A percentile compares a stretch with the other conserved stretches of the same genome.
Evolutionary conservation across 2,329 filamentous ascomycete species (phyloP).

Genomic region (Amauroascus verrucosus): DNA sequence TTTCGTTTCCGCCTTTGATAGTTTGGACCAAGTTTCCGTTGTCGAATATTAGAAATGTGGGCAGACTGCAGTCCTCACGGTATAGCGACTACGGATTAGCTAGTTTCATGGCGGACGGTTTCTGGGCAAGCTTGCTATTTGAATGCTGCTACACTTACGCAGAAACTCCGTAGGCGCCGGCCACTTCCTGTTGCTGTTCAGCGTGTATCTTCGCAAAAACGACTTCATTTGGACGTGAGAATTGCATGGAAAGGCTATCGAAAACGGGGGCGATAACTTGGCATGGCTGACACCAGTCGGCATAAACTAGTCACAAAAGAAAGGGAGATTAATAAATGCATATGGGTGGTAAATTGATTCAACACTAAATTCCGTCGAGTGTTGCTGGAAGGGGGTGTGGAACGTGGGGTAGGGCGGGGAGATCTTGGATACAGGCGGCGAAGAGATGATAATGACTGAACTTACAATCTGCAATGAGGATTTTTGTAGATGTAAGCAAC

Average conservation of each 20-base stretch:
- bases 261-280: conserved; percentile 74
- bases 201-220: conserved; percentile 83
- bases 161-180: conserved; percentile 61
- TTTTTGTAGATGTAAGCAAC: conserved; percentile 59
- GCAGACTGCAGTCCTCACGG: conserved; percentile 46
- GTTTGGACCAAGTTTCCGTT: conserved; percentile 57
- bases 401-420: conserved; percentile 17
- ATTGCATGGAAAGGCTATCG: conserved; percentile 60
- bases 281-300: conserved; percentile 78
- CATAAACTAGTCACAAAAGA: conserved; percentile 55
- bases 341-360: neutral
- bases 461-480: conserved; percentile 86
- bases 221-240: conserved; percentile 62
- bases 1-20: conserved; percentile 63
- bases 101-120: neutral
- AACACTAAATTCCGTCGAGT: neutral
- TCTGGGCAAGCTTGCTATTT: neutral
- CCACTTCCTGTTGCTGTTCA: conserved; percentile 64
- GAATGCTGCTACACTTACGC: conserved; percentile 38
- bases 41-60: conserved; percentile 86
- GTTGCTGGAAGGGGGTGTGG: neutral
- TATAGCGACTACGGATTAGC: neutral
- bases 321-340: conserved; percentile 19
- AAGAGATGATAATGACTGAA: conserved; percentile 19
- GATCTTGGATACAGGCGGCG: neutral